phyloP scores from a whole-genome alignment of 371 early-diverging fungal genomes.

The Fennellomyces sp. region DNA sequence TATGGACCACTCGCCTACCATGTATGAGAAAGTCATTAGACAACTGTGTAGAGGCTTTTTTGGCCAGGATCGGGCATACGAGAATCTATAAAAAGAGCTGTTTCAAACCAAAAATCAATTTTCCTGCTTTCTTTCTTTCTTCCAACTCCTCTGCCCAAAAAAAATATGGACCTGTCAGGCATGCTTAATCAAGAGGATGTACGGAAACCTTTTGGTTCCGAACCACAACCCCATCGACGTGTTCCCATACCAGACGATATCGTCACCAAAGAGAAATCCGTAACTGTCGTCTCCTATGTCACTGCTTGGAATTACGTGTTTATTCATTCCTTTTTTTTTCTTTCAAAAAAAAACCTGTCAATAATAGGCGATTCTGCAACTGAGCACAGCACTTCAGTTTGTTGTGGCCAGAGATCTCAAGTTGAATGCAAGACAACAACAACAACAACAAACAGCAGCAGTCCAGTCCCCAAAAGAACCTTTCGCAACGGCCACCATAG shows the following conservation, averaged over 20 bases:
- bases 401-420: slow-evolving; percentile 1
- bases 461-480: background rate
- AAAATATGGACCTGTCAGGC: slow-evolving; percentile 3
- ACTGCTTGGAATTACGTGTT: background rate
- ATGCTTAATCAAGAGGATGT: slow-evolving; percentile 1
- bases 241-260: background rate
- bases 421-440: slow-evolving; percentile 6
- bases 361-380: slow-evolving; percentile 9
- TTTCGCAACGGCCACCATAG: slow-evolving; percentile 12
- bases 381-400: slow-evolving; percentile 12
- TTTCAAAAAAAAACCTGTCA: background rate
- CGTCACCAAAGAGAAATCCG: background rate
- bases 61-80: slow-evolving; percentile 11
- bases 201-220: background rate
- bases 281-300: too few species aligned
- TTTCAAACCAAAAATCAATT: background rate
- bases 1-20: slow-evolving; percentile 71
- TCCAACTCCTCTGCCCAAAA: background rate
- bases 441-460: background rate
- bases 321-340: slow-evolving; percentile 1
- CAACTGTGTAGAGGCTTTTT: slow-evolving; percentile 30
- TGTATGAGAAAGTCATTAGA: slow-evolving; percentile 60
- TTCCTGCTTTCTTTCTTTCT: background rate
- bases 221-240: background rate
- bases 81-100: background rate